These are phyloP conservation scores for Candida koratica DNA, from an alignment of 805 yeast genomes.

Conservation along the genomic window DNA sequence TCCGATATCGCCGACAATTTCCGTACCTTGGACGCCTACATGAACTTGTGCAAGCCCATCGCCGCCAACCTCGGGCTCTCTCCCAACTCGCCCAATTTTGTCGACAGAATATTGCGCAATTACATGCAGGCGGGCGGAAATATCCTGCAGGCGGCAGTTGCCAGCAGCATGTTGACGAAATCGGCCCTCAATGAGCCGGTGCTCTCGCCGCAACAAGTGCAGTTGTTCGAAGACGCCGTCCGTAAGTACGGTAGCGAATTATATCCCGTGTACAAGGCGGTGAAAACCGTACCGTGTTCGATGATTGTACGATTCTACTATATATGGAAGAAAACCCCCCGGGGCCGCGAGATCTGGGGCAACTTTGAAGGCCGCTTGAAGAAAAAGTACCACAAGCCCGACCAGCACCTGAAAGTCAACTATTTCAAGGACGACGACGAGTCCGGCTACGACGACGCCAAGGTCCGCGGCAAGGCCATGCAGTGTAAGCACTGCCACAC, in stretches of 20 bases:
- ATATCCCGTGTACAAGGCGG: conserved; percentile 65
- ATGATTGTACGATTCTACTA: conserved; percentile 86
- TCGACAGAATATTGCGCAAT: conserved; percentile 64
- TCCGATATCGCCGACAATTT: conserved; percentile 25
- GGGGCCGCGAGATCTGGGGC: conserved; percentile 80
- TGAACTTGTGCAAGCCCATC: conserved; percentile 50
- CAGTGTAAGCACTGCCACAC: conserved; percentile 73
- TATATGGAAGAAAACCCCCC: conserved; percentile 83
- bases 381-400: conserved; percentile 44
- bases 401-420: conserved; percentile 16
- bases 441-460: conserved; percentile 60
- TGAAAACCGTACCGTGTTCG: conserved; percentile 67
- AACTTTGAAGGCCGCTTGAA: conserved; percentile 67
- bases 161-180: conserved; percentile 49
- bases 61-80: conserved; percentile 54
- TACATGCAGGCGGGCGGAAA: conserved; percentile 53
- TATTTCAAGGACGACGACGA: conserved; percentile 51
- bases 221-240: conserved; percentile 72
- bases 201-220: conserved; percentile 57
- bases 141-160: conserved; percentile 42
- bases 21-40: conserved; percentile 47
- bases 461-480: conserved; percentile 43
- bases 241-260: conserved; percentile 72
- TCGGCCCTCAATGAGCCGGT: conserved; percentile 72
- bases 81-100: conserved; percentile 72